phyloP scores from a whole-genome alignment of 176 grass and related monocot species.

The Ananas comosus region DNA sequence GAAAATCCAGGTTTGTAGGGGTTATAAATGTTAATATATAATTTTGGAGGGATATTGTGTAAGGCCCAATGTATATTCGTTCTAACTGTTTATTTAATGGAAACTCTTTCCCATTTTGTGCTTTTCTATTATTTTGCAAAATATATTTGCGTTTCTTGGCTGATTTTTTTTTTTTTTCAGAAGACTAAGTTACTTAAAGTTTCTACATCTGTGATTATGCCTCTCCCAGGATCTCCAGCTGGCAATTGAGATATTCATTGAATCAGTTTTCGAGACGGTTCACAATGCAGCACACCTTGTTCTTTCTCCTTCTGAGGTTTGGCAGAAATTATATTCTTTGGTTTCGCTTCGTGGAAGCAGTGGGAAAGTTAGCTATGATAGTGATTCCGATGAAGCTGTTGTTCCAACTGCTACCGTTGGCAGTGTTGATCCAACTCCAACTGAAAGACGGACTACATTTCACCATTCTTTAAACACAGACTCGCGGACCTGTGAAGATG shows the following conservation, averaged over 20 bases:
- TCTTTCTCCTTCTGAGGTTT: conserved; percentile 76
- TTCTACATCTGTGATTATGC: conserved; percentile 3
- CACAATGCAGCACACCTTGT: conserved; percentile 81
- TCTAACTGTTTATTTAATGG: background rate
- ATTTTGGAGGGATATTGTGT: too few relatives aligned
- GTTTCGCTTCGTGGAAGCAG: conserved; percentile 33
- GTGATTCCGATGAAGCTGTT: conserved; percentile 36
- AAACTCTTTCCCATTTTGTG: background rate
- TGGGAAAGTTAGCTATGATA: conserved; percentile 7
- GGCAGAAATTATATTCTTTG: conserved; percentile 56
- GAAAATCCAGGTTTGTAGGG: too few relatives aligned
- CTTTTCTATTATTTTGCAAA: background rate
- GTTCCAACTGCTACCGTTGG: conserved; percentile 59
- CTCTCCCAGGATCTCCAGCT: conserved; percentile 71
- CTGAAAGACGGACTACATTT: conserved; percentile 48
- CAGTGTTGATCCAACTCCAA: conserved; percentile 51
- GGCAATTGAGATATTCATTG: conserved; percentile 91
- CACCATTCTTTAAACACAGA: conserved; percentile 85
- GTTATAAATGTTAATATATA: too few relatives aligned
- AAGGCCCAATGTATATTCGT: too few relatives aligned
- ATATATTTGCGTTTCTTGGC: background rate
- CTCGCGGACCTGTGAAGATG: conserved; percentile 90
- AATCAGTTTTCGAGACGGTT: conserved; percentile 74
- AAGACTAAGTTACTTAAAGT: background rate
- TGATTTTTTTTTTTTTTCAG: too few relatives aligned